Evolutionary conservation across 805 yeast species (phyloP).

Genomic region (Yarrowia deformans): DNA sequence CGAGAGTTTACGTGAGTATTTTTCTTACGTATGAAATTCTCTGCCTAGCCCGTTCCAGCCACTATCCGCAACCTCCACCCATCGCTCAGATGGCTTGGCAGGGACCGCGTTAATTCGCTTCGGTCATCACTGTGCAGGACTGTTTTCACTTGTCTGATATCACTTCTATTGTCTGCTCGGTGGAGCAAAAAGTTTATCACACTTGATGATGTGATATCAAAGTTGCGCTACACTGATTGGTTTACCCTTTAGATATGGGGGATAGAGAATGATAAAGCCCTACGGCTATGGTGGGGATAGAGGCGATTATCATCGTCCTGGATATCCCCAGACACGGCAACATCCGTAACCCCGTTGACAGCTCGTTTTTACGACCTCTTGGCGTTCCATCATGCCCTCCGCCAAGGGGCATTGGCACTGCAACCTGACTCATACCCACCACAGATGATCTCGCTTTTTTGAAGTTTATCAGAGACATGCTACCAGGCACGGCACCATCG

Average conservation of each 20-base stretch:
- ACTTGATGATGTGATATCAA: not conserved
- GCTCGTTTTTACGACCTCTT: not conserved
- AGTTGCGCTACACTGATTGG: slow-evolving; percentile 27
- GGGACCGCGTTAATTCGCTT: slow-evolving; percentile 29
- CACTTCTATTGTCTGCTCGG: not conserved
- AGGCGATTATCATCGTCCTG: no score
- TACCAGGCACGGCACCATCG: slow-evolving; percentile 35
- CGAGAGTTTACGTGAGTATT: not conserved
- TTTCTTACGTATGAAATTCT: not conserved
- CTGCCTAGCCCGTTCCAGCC: not conserved
- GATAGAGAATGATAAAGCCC: not conserved
- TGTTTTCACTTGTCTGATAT: not conserved
- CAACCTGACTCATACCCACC: slow-evolving; percentile 8
- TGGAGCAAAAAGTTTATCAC: not conserved
- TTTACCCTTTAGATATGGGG: not conserved
- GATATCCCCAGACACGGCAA: no score
- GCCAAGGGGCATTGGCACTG: slow-evolving; percentile 8
- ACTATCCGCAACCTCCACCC: not conserved
- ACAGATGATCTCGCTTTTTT: slow-evolving; percentile 2
- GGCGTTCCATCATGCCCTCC: not conserved
- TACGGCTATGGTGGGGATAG: not conserved
- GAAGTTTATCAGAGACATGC: slow-evolving; percentile 17
- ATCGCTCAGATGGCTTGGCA: slow-evolving; percentile 9
- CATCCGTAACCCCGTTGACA: no score
- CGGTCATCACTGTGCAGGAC: slow-evolving; percentile 2